A percentile compares a stretch with the other conserved stretches of the same genome.
phyloP scores from a whole-genome alignment of 2,329 filamentous ascomycete species.

The Cladobotryum protrusum region DNA sequence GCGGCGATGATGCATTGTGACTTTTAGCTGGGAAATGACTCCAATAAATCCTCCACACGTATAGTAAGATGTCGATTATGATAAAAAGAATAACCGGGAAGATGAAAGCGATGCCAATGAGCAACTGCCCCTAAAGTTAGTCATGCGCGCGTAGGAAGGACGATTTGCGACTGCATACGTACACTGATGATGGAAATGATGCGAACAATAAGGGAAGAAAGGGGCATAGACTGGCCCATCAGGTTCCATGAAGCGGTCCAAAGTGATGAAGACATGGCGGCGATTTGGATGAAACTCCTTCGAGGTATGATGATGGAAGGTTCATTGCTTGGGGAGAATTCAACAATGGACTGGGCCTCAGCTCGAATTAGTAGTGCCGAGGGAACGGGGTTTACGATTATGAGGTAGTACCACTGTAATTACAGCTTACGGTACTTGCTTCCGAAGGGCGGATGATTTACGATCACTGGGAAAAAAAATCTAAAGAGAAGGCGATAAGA shows the following conservation, averaged over 20 bases:
- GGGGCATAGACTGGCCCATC: slow-evolving; percentile 20
- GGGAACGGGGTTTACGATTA: background rate
- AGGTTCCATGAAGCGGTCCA: slow-evolving; percentile 20
- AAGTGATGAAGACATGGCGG: slow-evolving; percentile 18
- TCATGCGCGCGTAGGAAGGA: background rate
- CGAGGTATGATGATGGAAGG: background rate
- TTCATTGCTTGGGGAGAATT: background rate
- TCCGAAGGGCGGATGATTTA: no score
- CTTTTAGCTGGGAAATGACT: slow-evolving; percentile 11
- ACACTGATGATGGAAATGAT: slow-evolving; percentile 34
- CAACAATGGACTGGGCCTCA: background rate
- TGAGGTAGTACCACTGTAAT: no score
- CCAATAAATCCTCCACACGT: slow-evolving; percentile 43
- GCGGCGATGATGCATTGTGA: background rate
- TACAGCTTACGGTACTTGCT: no score
- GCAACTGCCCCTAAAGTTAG: slow-evolving; percentile 28
- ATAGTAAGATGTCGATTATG: slow-evolving; percentile 45
- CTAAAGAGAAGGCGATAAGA: no score
- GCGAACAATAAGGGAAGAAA: slow-evolving; percentile 28
- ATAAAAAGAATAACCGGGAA: slow-evolving; percentile 43
- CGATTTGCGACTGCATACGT: slow-evolving; percentile 15
- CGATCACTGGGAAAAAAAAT: background rate
- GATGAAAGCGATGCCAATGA: slow-evolving; percentile 40
- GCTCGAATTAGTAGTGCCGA: background rate
- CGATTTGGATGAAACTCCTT: background rate